Percentiles rank a stretch among this genome's conserved stretches.
Evolutionary conservation across 129 eudicot species (phyloP).

Genomic region (Lactuca saligna): DNA sequence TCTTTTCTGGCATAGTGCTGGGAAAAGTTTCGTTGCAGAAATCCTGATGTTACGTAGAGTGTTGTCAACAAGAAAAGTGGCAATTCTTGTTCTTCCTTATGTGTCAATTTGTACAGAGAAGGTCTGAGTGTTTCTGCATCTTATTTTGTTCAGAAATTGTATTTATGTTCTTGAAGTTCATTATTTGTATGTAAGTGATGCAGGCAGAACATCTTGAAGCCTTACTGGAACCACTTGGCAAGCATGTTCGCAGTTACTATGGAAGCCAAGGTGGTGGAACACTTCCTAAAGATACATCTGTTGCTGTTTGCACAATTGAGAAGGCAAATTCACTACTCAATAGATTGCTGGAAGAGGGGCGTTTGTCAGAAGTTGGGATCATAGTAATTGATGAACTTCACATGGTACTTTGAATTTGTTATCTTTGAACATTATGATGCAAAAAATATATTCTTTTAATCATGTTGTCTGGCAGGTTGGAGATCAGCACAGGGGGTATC

Average conservation of each 20-base stretch:
- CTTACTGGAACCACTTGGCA: conserved; percentile 79
- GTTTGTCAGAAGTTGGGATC: conserved; percentile 94
- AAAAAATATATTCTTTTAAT: conserved; percentile 8
- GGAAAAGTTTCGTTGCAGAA: conserved; percentile 99
- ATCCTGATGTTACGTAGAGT: conserved; percentile 83
- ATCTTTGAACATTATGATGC: conserved; percentile 12
- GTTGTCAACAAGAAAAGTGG: conserved; percentile 79
- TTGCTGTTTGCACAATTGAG: conserved; percentile 98
- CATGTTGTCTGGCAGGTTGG: conserved; percentile 66
- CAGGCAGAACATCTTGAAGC: conserved; percentile 96
- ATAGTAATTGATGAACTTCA: conserved; percentile 97
- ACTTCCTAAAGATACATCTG: conserved; percentile 97
- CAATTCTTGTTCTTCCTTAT: conserved; percentile 92
- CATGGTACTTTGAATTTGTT: conserved; percentile 59
- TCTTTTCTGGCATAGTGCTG: conserved; percentile 61
- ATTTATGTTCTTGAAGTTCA: not conserved
- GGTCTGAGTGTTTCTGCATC: conserved; percentile 36
- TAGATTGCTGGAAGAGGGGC: conserved; percentile 91
- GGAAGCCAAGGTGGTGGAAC: conserved; percentile 97
- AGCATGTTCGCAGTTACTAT: conserved; percentile 92
- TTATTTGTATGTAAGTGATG: conserved; percentile 19
- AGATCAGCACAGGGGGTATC: conserved; percentile 94
- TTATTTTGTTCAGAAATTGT: not conserved
- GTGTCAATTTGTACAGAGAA: conserved; percentile 96
- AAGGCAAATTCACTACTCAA: conserved; percentile 93